Conservation (phyloP, 768 basidiomycete genomes). For the Macrolepiota albuminosa region DNA sequence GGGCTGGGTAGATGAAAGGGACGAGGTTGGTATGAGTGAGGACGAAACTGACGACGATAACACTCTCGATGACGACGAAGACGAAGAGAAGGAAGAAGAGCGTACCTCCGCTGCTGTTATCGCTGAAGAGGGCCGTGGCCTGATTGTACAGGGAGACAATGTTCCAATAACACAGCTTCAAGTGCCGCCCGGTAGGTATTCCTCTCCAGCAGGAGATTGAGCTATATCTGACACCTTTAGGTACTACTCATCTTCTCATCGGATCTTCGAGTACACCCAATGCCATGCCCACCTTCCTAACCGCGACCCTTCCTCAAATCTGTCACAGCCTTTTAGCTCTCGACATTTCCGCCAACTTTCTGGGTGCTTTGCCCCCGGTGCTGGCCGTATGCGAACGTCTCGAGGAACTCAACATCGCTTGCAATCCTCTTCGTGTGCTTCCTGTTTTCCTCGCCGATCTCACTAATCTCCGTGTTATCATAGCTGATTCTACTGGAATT, state of each 20-base stretch:
- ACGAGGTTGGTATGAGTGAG: conserved; percentile 31
- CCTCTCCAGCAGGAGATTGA: neutral
- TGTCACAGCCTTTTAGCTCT: conserved; percentile 79
- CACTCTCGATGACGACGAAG: conserved; percentile 40
- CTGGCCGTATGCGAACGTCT: conserved; percentile 76
- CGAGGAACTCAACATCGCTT: conserved; percentile 91
- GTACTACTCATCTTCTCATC: conserved; percentile 90
- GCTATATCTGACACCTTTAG: conserved; percentile 34
- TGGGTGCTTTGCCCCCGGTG: conserved; percentile 77
- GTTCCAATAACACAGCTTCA: conserved; percentile 57
- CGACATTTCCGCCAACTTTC: conserved; percentile 88
- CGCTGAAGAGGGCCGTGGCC: conserved; percentile 80
- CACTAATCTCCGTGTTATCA: conserved; percentile 75
- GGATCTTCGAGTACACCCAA: conserved; percentile 77
- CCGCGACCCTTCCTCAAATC: conserved; percentile 65
- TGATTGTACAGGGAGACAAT: conserved; percentile 72
- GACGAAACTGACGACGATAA: conserved; percentile 37
- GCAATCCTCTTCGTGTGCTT: conserved; percentile 88
- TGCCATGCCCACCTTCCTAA: conserved; percentile 72
- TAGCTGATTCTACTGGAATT: conserved; percentile 89
- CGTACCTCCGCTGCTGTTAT: conserved; percentile 74
- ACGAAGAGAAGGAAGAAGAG: conserved; percentile 55
- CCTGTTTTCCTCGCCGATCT: conserved; percentile 83
- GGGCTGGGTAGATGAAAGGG: conserved; percentile 66
- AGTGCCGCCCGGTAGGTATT: conserved; percentile 63